A percentile compares a stretch with the other conserved stretches of the same genome.
phyloP scores from a whole-genome alignment of 169 alveolate species.

The Miamiensis avidus region DNA sequence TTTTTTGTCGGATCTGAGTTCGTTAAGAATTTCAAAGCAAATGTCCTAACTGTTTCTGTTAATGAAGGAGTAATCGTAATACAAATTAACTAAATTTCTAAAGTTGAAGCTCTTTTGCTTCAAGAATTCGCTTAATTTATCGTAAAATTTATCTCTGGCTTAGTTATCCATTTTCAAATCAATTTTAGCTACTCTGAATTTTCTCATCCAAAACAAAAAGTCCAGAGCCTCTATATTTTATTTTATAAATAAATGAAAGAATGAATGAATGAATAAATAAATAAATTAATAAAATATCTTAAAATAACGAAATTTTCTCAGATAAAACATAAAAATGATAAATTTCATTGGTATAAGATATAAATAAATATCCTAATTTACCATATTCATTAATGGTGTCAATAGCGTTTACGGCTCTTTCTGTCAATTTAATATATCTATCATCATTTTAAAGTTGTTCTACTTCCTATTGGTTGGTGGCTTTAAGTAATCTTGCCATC shows the following conservation, averaged over 20 bases:
- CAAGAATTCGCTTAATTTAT: not conserved
- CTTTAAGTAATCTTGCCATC: not conserved
- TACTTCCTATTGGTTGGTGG: not conserved
- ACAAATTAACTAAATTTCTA: not conserved
- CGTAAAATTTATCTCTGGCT: not conserved
- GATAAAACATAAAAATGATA: too few relatives aligned
- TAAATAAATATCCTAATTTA: too few relatives aligned
- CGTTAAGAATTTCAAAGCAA: not conserved
- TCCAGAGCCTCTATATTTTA: not conserved
- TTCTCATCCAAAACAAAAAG: not conserved
- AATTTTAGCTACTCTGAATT: not conserved
- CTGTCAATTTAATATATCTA: not conserved
- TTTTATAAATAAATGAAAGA: too few relatives aligned
- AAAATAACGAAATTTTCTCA: not conserved
- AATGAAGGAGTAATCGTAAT: not conserved
- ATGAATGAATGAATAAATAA: not conserved
- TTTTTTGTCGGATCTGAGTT: not conserved
- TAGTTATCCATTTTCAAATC: not conserved
- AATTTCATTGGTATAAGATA: too few relatives aligned
- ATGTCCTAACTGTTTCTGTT: not conserved
- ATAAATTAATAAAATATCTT: too few relatives aligned
- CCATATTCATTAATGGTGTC: not conserved
- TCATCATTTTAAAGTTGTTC: not conserved
- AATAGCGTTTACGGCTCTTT: not conserved
- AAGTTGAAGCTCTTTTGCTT: not conserved